These are phyloP conservation scores for Boletus reticuloceps DNA, from an alignment of 768 basidiomycete species.

Conservation along the genomic window DNA sequence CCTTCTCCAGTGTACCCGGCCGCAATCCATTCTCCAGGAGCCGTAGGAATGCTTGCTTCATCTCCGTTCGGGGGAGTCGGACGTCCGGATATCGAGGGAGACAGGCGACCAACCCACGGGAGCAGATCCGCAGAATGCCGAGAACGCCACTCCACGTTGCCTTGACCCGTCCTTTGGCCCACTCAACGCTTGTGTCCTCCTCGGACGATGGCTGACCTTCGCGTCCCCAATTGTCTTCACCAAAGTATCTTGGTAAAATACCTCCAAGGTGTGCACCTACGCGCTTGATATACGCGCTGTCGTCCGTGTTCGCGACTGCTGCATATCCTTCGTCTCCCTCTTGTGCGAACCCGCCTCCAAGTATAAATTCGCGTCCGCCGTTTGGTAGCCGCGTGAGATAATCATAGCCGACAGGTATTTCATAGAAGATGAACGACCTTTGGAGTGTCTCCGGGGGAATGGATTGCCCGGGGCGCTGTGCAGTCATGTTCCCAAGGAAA, in stretches of 20 bases:
- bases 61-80: constrained; percentile 6
- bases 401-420: constrained; percentile 45
- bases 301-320: constrained; percentile 40
- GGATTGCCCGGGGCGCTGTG: constrained; percentile 52
- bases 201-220: constrained; percentile 24
- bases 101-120: constrained; percentile 74
- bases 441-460: constrained; percentile 33
- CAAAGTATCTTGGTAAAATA: constrained; percentile 54
- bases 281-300: constrained; percentile 30
- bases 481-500: constrained; percentile 58
- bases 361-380: constrained; percentile 52
- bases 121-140: constrained; percentile 57
- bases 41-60: constrained; percentile 15
- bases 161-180: constrained; percentile 49
- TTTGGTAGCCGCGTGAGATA: constrained; percentile 64
- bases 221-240: constrained; percentile 41
- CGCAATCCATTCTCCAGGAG: constrained; percentile 68
- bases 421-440: constrained; percentile 60
- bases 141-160: constrained; percentile 64
- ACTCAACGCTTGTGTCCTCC: constrained; percentile 14
- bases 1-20: constrained; percentile 74
- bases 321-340: constrained; percentile 29
- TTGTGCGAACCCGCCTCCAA: constrained; percentile 55
- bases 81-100: constrained; percentile 47
- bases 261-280: constrained; percentile 40